Evolutionary conservation across 768 basidiomycete genomes (phyloP), one percentile per base, ranked within the genome.

Genomic region (Tulasnella sp.): DNA sequence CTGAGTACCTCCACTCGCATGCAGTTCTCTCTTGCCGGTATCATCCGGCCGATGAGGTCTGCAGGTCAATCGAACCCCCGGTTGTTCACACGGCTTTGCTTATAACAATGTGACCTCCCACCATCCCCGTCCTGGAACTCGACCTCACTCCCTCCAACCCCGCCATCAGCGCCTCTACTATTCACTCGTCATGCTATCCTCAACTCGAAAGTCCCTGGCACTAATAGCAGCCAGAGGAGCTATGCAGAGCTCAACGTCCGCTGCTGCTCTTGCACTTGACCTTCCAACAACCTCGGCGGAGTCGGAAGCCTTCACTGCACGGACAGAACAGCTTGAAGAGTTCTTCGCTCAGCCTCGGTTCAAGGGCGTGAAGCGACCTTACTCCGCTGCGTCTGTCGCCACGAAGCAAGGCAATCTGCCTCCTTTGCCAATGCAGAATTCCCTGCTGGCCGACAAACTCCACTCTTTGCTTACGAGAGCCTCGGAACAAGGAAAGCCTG

Each of bases 361-460:
- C 85, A 86, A 88, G 37, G 87, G 87, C 80, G 90, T 94, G 78
- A 92, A 91, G 83, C 90, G 97, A 18, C 92, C 96, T 0, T 98
- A 98, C 86, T 87, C 93, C 6, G 89, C 96, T 5, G 89, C 90
- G 42, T 89, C 91, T 64, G 94, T 98, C 82, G 96, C 92, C 6
- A 91, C 93, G 31, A 97, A 98, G 87, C 96, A 97, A 84, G 97
- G 97, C 44, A 93, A 93, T 24, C 87, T 96, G 28, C 94, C 95
- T 11, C 91, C 94, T 24, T 87, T 93, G 22, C 93, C 94, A 7
- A 90, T 93, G 41, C 93, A 92, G 11, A 92, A 93, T 2, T 91
- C 93, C 11, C 85, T 94, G n/a, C 90, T 95, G 12, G 92, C 96
- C 22, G 90, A 96, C 88, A 97, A 97, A 86, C 89, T 98, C n/a